Evolutionary conservation across 2,329 filamentous ascomycete species (phyloP), one percentile per base, ranked within the genome.

Genomic region (Fusarium sp.): DNA sequence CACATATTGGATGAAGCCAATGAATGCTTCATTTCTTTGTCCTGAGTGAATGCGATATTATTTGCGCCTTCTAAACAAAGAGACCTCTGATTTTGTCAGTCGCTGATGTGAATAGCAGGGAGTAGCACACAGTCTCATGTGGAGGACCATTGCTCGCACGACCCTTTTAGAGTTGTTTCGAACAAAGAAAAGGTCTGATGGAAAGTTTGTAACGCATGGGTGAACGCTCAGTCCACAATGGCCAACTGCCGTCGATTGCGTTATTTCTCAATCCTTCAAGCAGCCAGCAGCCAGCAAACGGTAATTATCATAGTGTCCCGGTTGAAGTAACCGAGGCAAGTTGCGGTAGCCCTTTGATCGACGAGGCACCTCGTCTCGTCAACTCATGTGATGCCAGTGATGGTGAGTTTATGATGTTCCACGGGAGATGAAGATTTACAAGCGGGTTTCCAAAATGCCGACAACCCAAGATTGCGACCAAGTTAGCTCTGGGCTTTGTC

Each of bases 381-480:
- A 38, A 53, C 42, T 61, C 49, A 56, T 57, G 44, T 18, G 31
- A 50, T 35, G 47, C 47, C n/a, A 50, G 22, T 50, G n/a, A 50
- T 25, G 33, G 47, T 35, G 31, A 35, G 31, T 50, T 50, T 50
- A 50, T n/a, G 45, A 39, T 61, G 45, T 35, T 45, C 52, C 33
- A 39, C 36, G 44, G 62, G 67, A 75, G 60, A 75, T 66, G 62
- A 68, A 50, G 72, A 75, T 70, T 74, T 62, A 46, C 65, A 64
- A 22, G 42, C 41, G 31, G 52, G 60, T 57, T 49, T 56, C 50
- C 60, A 59, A 36, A 65, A 54, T 50, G 56, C 61, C 31, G 49
- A 67, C 27, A 53, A 62, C 46, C 41, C 44, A 66, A 62, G 47
- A 65, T 55, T 27, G 31, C 20, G 36, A 61, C 59, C 27, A 44